Evolutionary conservation across 768 basidiomycete genomes (phyloP), one percentile per base, ranked within the genome.

Genomic region (Dentipellis fragilis): DNA sequence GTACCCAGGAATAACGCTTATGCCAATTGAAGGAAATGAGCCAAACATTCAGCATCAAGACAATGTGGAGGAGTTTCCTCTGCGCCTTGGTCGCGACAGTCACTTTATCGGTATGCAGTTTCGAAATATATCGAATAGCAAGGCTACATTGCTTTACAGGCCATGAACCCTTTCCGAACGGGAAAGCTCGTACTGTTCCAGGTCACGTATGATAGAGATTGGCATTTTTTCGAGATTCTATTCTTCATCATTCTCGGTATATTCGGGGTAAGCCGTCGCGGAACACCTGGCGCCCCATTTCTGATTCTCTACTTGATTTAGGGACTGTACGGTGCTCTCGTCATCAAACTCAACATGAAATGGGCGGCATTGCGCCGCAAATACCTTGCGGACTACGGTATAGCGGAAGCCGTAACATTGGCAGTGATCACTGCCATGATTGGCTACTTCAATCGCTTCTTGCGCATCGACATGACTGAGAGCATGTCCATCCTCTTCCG

Each of bases 181-280:
- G 96, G 95, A 19, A 98, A 98, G 68, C 83, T 99, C 23, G 96
- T 99, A 65, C 73, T 98, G 58, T 99, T 99, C 73, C 94, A 97
- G 67, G 92, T 99, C 63, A 94, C 93, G 2, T 99, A 98, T 68
- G 89, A 89, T 66, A 80, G 95, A 35, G 93, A 93, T 64, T 99
- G 96, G 96, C 96, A 98, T 67, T 97, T 95, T 72, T 98, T 98
- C 66, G 96, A 98, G 66, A 89, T 99, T 51, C 86, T 96, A 16
- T 95, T 95, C 69, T 99, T 94, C 70, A 78, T 98, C 53, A 81
- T 98, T 57, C 81, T 99, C 42, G 96, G 96, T 10, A 78, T 98
- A 58, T 99, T 99, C 68, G 96, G 96, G 49, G 95, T 95, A 65
- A 58, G 81, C 71, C 16, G 37, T 10, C 2, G 42, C 51, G 36